A percentile compares a stretch with the other conserved stretches of the same genome.
phyloP scores from a whole-genome alignment of 345 rosid genomes.

The Triadica sebifera region DNA sequence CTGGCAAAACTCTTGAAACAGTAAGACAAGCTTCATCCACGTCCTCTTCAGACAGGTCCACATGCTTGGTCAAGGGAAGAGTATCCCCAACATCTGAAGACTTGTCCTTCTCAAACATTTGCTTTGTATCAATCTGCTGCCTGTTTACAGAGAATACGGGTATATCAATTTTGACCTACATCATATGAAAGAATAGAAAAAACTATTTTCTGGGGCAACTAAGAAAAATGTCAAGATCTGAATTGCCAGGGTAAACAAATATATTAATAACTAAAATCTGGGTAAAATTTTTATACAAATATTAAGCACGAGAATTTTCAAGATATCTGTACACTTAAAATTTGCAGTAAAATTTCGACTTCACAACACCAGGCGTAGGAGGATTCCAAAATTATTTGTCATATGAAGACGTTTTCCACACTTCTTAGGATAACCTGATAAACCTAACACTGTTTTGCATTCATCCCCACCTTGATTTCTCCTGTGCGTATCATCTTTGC shows the following conservation, averaged over 20 bases:
- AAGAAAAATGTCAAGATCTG: neutral
- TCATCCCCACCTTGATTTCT: neutral
- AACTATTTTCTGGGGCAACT: neutral
- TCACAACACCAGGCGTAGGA: neutral
- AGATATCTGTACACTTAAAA: neutral
- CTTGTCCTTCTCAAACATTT: conserved; percentile 66
- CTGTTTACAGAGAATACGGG: conserved; percentile 34
- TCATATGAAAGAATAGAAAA: neutral
- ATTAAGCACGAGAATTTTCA: neutral
- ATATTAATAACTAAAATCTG: neutral
- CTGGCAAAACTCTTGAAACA: conserved; percentile 50
- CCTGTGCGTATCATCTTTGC: too few species aligned
- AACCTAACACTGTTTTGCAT: neutral
- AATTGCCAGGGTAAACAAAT: neutral
- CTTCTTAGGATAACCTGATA: neutral
- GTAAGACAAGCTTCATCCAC: conserved; percentile 89
- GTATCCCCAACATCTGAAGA: conserved; percentile 45
- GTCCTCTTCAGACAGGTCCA: conserved; percentile 63
- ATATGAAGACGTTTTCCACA: neutral
- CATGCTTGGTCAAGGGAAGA: conserved; percentile 61
- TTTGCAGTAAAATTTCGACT: neutral
- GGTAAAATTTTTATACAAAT: neutral
- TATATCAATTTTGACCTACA: neutral
- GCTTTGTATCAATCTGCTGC: conserved; percentile 74
- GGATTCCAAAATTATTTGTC: neutral